Evolutionary conservation across 176 grass and related monocot species (phyloP).

Genomic region (Elymus sibiricus): DNA sequence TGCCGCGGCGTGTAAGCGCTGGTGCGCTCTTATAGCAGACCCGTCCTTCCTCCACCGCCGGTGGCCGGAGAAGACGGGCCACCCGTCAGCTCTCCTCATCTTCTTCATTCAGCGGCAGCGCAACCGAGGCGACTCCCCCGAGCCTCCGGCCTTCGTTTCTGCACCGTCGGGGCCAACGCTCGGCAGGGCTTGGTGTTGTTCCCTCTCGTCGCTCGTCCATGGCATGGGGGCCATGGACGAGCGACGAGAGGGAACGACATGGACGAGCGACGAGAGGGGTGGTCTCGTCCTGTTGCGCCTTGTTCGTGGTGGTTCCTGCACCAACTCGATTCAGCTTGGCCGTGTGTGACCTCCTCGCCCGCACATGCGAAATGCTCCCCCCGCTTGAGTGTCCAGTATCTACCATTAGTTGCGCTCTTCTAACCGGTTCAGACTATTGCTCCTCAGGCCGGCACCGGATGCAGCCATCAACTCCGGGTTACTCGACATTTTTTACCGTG

Average conservation of each 20-base stretch:
- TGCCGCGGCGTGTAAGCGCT: too few species aligned
- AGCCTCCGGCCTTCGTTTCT: neutral
- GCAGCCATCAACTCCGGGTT: neutral
- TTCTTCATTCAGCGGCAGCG: neutral
- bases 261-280: too few species aligned
- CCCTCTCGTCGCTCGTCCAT: neutral
- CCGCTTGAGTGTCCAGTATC: neutral
- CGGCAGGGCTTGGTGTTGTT: neutral
- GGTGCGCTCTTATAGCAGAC: neutral
- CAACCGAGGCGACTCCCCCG: too few species aligned
- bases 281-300: neutral
- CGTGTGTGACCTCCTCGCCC: neutral
- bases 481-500: neutral
- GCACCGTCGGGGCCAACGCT: neutral
- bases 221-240: neutral
- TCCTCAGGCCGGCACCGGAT: neutral
- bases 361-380: neutral
- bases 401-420: neutral
- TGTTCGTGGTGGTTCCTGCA: neutral
- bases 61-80: neutral
- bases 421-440: neutral
- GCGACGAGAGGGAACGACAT: too few species aligned
- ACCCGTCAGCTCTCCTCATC: neutral
- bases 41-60: neutral
- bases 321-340: neutral